Evolutionary conservation across 108 stramenopile genomes (phyloP).

Genomic region (Cylindrotheca closterium): DNA sequence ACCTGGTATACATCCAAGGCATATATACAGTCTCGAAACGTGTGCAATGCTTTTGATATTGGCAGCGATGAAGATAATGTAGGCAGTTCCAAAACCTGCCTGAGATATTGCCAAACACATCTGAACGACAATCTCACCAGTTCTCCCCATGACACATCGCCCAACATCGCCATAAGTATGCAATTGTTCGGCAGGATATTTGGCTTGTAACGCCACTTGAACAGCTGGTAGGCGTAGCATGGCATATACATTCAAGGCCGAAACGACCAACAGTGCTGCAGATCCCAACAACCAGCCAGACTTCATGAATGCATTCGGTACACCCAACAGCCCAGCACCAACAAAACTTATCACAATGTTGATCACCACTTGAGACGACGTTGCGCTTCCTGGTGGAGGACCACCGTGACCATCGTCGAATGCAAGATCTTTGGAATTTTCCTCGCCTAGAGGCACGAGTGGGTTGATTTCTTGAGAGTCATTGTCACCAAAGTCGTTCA

Average conservation of each 20-base stretch:
- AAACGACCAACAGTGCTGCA: constrained; percentile 38
- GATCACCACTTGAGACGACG: constrained; percentile 48
- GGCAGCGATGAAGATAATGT: constrained; percentile 81
- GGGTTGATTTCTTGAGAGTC: neutral
- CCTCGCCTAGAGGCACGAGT: neutral
- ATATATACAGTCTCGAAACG: constrained; percentile 37
- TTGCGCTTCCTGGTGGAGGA: constrained; percentile 23
- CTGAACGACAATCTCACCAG: constrained; percentile 65
- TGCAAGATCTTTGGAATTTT: neutral
- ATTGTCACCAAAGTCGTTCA: neutral
- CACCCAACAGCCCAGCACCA: constrained; percentile 71
- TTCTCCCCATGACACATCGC: constrained; percentile 44
- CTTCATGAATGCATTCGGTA: constrained; percentile 71
- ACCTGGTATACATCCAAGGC: constrained; percentile 62
- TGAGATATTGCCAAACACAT: constrained; percentile 69
- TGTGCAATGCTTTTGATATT: constrained; percentile 54
- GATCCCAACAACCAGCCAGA: constrained; percentile 70
- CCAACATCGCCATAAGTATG: constrained; percentile 66
- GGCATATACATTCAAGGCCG: constrained; percentile 65
- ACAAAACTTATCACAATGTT: constrained; percentile 85
- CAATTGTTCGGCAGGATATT: constrained; percentile 4
- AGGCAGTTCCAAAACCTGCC: constrained; percentile 80
- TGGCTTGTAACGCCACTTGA: constrained; percentile 23
- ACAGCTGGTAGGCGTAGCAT: constrained; percentile 64
- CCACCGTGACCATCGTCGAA: constrained; percentile 14